Base-by-base conservation (phyloP, 2,329 filamentous ascomycete genomes). In the Aspergillus amoenus region DNA sequence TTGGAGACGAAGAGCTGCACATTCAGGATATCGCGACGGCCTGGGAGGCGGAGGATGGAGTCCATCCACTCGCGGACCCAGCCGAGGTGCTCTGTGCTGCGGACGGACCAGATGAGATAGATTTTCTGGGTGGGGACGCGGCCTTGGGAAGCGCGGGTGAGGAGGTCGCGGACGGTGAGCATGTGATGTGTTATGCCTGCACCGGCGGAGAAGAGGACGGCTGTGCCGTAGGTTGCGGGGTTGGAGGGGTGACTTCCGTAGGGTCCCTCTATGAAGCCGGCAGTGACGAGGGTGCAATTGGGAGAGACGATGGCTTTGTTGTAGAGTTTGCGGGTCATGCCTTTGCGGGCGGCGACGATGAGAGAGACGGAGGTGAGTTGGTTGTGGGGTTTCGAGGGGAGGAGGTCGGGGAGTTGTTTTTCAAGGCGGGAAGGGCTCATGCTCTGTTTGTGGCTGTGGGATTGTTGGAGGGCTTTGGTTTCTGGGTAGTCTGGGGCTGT, bases 11-110 rank as follows among this genome's bases (percentile, higher is more conserved):
- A 88, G 4, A 88, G 77, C 65, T 84, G 81, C 59, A 88, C 82
- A 50, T 79, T 79, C 12, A 88, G 78, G 15, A 85, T 76, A 27
- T 87, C 81, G 55, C 83, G 78, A 7, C 85, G 81, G 11, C 79
- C 77, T 2, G 84, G 82, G 73, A 87, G 81, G 22, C 79, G 77
- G 39, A 88, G 76, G 60, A 88, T 84, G 65, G 83, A 76, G 69
- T 87, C 84, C 85, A 88, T 88, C 82, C 83, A 88, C 2, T 79
- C 76, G 8, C 81, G 80, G n/a, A 87, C 80, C 85, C 85, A 88
- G 64, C 82, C 78, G 15, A 88, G 78, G 51, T 81, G 79, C 56
- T 88, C 85, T 4, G 81, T 81, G 57, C 80, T 82, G 8, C 84
- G 82, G 21, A 88, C 81, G 3, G 81, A 82, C 85, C 85, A 88